Conservation (phyloP, 768 basidiomycete species). For the Rubroboletus pulcherrimus region DNA sequence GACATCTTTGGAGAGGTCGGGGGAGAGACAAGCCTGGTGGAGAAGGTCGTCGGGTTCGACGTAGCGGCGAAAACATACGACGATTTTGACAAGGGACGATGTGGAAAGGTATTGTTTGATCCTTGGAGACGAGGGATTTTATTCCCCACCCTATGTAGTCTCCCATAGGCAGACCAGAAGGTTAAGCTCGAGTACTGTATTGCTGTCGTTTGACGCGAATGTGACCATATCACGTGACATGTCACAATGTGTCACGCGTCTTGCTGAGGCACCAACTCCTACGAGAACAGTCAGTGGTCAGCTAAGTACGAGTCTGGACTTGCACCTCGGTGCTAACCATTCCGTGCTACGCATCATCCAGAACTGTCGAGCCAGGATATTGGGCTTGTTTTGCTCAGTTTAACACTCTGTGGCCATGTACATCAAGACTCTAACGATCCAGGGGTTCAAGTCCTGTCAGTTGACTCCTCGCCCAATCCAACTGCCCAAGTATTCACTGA, state of each 20-base stretch:
- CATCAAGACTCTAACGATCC: conserved; percentile 86
- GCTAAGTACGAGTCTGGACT: not conserved
- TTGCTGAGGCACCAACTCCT: not conserved
- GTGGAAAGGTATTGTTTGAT: conserved; percentile 77
- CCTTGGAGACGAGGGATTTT: conserved; percentile 49
- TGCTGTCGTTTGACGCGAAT: not conserved
- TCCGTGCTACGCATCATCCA: not conserved
- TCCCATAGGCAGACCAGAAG: not conserved
- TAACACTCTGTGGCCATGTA: conserved; percentile 45
- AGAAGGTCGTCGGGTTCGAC: conserved; percentile 58
- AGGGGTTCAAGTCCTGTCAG: conserved; percentile 97
- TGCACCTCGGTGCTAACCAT: not conserved
- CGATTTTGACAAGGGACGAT: conserved; percentile 65
- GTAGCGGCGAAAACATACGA: conserved; percentile 57
- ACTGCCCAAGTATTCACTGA: not conserved
- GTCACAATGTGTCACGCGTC: conserved; percentile 18
- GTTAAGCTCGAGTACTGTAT: not conserved
- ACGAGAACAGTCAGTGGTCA: not conserved
- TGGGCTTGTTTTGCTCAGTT: not conserved
- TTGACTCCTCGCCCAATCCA: conserved; percentile 8
- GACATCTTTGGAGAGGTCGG: conserved; percentile 76
- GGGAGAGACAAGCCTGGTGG: conserved; percentile 56
- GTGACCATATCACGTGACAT: conserved; percentile 24
- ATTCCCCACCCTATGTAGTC: not conserved
- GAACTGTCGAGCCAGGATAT: not conserved